Evolutionary conservation across 1,284 basidiomycete species (phyloP).

Genomic region (Apiotrichum gamsii): DNA sequence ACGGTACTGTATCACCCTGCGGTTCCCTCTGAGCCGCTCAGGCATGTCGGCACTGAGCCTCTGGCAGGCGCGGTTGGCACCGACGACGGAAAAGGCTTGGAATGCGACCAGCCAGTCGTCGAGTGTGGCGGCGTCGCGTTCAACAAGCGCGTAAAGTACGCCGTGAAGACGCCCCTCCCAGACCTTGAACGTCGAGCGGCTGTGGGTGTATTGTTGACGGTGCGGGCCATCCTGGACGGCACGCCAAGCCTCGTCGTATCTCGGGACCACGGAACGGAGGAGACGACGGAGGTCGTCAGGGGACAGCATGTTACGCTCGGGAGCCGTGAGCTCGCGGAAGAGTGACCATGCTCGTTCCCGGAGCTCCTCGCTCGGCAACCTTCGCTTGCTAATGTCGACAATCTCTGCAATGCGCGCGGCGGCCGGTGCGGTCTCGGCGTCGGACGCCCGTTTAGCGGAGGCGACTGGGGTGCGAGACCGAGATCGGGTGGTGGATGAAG

Average conservation of each 20-base stretch:
- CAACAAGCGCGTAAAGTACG: slow-evolving; percentile 2
- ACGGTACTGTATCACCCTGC: slow-evolving; percentile 2
- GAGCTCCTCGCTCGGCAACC: not conserved
- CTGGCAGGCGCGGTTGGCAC: slow-evolving; percentile 7
- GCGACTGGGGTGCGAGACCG: too few species aligned
- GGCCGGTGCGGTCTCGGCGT: not conserved
- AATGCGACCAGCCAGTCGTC: slow-evolving; percentile 16
- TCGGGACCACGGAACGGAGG: slow-evolving; percentile 12
- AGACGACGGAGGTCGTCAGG: slow-evolving; percentile 2
- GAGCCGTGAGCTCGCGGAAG: slow-evolving; percentile 1
- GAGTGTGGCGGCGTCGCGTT: slow-evolving; percentile 1
- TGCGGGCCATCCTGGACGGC: too few species aligned
- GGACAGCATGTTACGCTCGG: slow-evolving; percentile 5
- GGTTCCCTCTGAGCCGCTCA: not conserved
- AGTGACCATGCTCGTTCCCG: not conserved
- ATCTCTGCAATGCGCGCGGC: not conserved
- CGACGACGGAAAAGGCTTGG: slow-evolving; percentile 5
- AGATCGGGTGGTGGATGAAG: not conserved
- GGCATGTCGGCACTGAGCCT: slow-evolving; percentile 6
- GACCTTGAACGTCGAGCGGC: too few species aligned
- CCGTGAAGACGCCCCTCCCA: slow-evolving; percentile 9
- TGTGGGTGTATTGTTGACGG: too few species aligned
- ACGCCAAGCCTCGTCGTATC: slow-evolving; percentile 2
- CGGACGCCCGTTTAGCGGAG: too few species aligned
- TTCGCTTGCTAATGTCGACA: not conserved